Base-by-base conservation (phyloP, 2,329 filamentous ascomycete genomes). In the Colletotrichum tanaceti region DNA sequence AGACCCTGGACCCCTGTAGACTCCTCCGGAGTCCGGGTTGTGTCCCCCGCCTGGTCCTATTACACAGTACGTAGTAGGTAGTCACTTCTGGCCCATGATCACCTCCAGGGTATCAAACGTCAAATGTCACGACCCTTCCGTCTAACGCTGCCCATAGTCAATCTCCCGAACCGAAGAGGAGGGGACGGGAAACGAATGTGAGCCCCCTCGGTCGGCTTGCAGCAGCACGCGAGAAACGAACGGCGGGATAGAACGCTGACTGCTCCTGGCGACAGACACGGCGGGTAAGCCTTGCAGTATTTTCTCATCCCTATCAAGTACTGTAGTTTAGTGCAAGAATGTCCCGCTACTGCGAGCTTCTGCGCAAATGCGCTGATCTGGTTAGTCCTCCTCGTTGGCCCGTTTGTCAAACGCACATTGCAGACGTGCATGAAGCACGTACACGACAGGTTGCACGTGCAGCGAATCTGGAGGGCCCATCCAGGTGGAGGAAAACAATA, bases 331-430 rank as follows among this genome's bases (percentile, higher is more conserved):
- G 6, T 35, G 55, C 14, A n/a, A 44, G 5, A 38, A 57, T 24
- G 9, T 28, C 65, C 59, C 46, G 24, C 64, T 53, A 47, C 60
- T 54, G 32, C 39, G 60, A 64, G 24, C 41, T 47, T 18, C 65
- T 68, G 60, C 60, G 60, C 53, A 32, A 54, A 64, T 68, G 53
- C 41, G 52, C 65, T 54, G 65, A 53, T 58, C 13, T 52, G 13
- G 39, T 54, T 58, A n/a, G 47, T 58, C 59, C 43, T 41, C 35
- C 13, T 54, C n/a, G n/a, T 52, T 60, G 6, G 5, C 58, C 18
- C 28, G 39, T 63, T 53, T 58, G 47, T 54, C 64, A 58, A 46
- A 64, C 47, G 41, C 65, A 58, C 28, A 11, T 54, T 59, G 60
- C 22, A 22, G 35, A 20, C 43, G 18, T 65, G 58, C 58, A 58